These are phyloP conservation scores for Pythium phragmitis DNA, from an alignment of 352 stramenopile species.

Conservation along the genomic window DNA sequence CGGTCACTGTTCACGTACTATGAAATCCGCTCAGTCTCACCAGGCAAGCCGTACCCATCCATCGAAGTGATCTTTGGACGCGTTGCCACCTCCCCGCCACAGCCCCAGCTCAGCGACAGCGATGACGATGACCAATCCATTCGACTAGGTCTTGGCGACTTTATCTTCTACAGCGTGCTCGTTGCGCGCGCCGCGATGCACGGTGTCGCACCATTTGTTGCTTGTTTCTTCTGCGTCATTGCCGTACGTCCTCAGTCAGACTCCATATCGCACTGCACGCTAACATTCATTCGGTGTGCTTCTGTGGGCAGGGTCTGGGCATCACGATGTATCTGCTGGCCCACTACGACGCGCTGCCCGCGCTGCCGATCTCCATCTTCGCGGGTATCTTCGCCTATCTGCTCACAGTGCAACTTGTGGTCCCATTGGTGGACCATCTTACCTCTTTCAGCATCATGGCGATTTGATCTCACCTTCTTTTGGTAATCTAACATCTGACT, in stretches of 20 bases:
- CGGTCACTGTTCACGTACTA: constrained; percentile 49
- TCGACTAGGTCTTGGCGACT: constrained; percentile 93
- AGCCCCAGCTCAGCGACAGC: constrained; percentile 6
- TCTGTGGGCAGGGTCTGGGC: constrained; percentile 61
- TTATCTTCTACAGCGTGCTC: constrained; percentile 98
- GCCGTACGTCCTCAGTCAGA: constrained; percentile 51
- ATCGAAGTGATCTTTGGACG: constrained; percentile 25
- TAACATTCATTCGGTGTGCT: not conserved
- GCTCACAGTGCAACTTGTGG: constrained; percentile 33
- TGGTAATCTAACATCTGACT: not conserved
- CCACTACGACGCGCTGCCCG: constrained; percentile 92
- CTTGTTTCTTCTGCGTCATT: constrained; percentile 92
- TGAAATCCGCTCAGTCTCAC: constrained; percentile 31
- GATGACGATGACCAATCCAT: constrained; percentile 66
- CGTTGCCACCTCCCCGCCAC: too few relatives aligned
- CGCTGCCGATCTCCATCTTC: constrained; percentile 96
- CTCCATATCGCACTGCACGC: not conserved
- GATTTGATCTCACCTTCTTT: constrained; percentile 20
- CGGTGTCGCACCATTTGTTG: constrained; percentile 90
- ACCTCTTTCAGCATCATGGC: constrained; percentile 10
- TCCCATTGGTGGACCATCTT: constrained; percentile 35
- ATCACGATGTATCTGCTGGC: constrained; percentile 93
- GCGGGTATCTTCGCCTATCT: constrained; percentile 57
- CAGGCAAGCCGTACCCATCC: constrained; percentile 35
- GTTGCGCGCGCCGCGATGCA: constrained; percentile 92